Conservation (phyloP, 495 filamentous ascomycete genomes). For the Opeltia flavorubescens region DNA sequence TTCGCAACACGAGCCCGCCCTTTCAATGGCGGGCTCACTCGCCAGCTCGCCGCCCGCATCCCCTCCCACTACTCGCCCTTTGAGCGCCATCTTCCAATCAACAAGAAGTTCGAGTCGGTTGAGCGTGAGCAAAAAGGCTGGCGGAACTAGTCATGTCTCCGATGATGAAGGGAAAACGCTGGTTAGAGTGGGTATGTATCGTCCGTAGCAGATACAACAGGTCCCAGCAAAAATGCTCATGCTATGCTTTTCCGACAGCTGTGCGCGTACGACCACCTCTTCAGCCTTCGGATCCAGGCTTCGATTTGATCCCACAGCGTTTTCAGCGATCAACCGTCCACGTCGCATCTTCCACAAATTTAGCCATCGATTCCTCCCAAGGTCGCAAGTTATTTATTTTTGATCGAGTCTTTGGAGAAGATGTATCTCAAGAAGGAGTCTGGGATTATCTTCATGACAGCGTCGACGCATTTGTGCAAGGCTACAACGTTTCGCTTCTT, state of each 20-base stretch:
- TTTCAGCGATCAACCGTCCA: slow-evolving; percentile 91
- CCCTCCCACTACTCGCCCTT: slow-evolving; percentile 49
- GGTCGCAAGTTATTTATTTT: slow-evolving; percentile 92
- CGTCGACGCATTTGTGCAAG: slow-evolving; percentile 79
- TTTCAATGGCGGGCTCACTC: background rate
- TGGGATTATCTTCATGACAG: slow-evolving; percentile 94
- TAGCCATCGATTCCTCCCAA: slow-evolving; percentile 80
- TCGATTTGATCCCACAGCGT: slow-evolving; percentile 85
- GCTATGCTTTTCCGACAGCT: slow-evolving; percentile 35
- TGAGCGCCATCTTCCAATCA: slow-evolving; percentile 76
- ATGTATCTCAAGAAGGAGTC: slow-evolving; percentile 72
- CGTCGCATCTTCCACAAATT: slow-evolving; percentile 65
- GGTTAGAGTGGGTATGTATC: slow-evolving; percentile 94
- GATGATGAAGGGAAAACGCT: slow-evolving; percentile 91
- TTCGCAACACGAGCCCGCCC: background rate
- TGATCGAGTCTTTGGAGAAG: slow-evolving; percentile 82
- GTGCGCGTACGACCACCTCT: slow-evolving; percentile 90
- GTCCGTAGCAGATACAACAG: slow-evolving; percentile 8
- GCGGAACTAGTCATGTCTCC: slow-evolving; percentile 71
- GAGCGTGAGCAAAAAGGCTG: slow-evolving; percentile 70
- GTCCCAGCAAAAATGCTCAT: slow-evolving; percentile 16
- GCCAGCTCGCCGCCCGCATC: slow-evolving; percentile 40
- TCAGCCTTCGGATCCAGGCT: slow-evolving; percentile 73
- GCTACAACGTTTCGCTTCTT: slow-evolving; percentile 97
- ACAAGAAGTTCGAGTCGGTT: slow-evolving; percentile 77